Percentiles rank a stretch among this genome's conserved stretches.
phyloP scores from a whole-genome alignment of 352 stramenopile genomes.

The Pilasporangium apinafurcum region DNA sequence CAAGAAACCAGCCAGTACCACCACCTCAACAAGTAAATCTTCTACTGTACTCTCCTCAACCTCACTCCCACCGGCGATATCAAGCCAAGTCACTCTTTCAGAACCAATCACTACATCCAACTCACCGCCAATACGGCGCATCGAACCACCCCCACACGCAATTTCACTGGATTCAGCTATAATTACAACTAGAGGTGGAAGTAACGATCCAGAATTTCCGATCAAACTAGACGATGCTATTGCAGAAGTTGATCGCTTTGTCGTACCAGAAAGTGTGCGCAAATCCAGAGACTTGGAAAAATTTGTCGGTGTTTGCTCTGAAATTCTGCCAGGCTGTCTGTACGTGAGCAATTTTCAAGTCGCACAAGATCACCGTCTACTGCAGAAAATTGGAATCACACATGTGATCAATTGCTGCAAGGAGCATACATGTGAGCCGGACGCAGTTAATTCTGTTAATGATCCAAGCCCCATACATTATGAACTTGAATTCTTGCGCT shows the following conservation, averaged over 20 bases:
- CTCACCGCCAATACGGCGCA: background rate
- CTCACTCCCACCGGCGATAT: too few relatives aligned
- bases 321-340: constrained; percentile 46
- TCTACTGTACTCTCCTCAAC: too few relatives aligned
- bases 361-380: constrained; percentile 14
- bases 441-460: background rate
- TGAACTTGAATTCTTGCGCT: constrained; percentile 12
- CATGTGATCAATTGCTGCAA: constrained; percentile 54
- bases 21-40: too few relatives aligned
- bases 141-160: constrained; percentile 3
- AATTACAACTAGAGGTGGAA: background rate
- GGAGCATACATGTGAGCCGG: constrained; percentile 20
- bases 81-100: too few relatives aligned
- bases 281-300: constrained; percentile 31
- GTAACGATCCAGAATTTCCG: too few relatives aligned
- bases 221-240: too few relatives aligned
- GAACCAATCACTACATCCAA: background rate
- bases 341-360: constrained; percentile 53
- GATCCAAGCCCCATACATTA: too few relatives aligned
- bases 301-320: constrained; percentile 43
- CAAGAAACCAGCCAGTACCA: too few relatives aligned
- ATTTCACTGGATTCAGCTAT: background rate
- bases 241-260: constrained; percentile 7
- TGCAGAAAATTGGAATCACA: constrained; percentile 35
- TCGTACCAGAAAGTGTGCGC: constrained; percentile 55